phyloP scores from a whole-genome alignment of 768 basidiomycete genomes.

The Gymnopilus junonius region DNA sequence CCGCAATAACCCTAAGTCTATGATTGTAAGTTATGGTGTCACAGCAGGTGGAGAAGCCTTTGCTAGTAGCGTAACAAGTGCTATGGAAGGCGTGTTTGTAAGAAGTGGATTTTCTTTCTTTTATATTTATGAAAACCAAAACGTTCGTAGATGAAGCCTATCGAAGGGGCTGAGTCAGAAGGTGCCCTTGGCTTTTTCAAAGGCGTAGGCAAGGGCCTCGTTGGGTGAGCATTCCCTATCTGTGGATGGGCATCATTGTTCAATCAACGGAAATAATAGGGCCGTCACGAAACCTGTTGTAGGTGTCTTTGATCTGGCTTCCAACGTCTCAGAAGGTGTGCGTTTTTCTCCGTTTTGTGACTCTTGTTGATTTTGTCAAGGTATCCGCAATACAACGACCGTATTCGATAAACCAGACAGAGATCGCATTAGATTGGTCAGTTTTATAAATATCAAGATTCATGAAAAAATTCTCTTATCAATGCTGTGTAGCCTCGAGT shows the following conservation, averaged over 20 bases:
- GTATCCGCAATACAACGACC: conserved; percentile 97
- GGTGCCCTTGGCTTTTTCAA: conserved; percentile 98
- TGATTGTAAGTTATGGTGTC: conserved; percentile 79
- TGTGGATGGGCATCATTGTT: background rate
- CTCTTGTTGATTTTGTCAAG: conserved; percentile 37
- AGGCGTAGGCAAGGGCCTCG: conserved; percentile 94
- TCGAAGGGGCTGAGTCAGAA: conserved; percentile 94
- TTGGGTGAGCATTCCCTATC: conserved; percentile 63
- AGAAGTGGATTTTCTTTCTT: conserved; percentile 6
- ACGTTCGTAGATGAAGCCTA: conserved; percentile 80
- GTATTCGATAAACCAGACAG: conserved; percentile 93
- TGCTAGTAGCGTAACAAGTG: conserved; percentile 92
- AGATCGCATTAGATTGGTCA: conserved; percentile 82
- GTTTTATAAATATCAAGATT: conserved; percentile 25
- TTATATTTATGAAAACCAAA: background rate
- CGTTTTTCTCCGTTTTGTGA: background rate
- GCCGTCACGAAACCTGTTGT: conserved; percentile 96
- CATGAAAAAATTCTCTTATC: background rate
- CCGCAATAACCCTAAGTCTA: background rate
- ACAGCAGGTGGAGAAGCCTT: conserved; percentile 93
- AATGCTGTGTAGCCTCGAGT: conserved; percentile 68
- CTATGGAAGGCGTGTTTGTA: conserved; percentile 94
- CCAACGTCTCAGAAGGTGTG: conserved; percentile 90
- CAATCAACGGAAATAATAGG: conserved; percentile 39
- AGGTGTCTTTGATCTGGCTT: conserved; percentile 94